A percentile compares a stretch with the other conserved stretches of the same genome.
Evolutionary conservation across 768 basidiomycete genomes (phyloP).

Genomic region (Floccularia luteovirens): DNA sequence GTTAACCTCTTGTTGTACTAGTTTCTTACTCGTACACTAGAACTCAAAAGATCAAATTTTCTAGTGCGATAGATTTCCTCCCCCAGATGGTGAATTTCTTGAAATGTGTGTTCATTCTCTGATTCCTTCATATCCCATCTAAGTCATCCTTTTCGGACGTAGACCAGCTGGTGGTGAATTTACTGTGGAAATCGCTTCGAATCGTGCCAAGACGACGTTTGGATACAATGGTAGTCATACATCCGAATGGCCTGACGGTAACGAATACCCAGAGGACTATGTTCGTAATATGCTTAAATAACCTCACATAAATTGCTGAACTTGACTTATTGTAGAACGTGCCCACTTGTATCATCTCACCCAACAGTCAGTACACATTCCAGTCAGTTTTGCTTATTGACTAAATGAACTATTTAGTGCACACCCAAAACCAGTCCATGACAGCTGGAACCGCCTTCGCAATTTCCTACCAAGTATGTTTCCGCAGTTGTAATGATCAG

Average conservation of each 20-base stretch:
- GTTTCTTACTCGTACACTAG: neutral
- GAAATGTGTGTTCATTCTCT: slow-evolving; percentile 24
- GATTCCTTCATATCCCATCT: neutral
- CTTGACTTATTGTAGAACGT: slow-evolving; percentile 30
- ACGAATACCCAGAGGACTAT: slow-evolving; percentile 33
- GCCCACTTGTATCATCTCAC: slow-evolving; percentile 33
- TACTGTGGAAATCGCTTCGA: slow-evolving; percentile 39
- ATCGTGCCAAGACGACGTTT: slow-evolving; percentile 38
- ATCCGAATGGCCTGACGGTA: slow-evolving; percentile 40
- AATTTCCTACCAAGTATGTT: slow-evolving; percentile 43
- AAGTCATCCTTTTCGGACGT: neutral
- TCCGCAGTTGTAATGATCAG: slow-evolving; percentile 13
- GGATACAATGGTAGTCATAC: slow-evolving; percentile 30
- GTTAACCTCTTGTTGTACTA: slow-evolving; percentile 13
- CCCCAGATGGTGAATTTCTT: slow-evolving; percentile 30
- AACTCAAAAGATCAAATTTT: slow-evolving; percentile 1
- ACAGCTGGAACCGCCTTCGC: slow-evolving; percentile 51
- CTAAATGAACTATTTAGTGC: slow-evolving; percentile 25
- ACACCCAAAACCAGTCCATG: slow-evolving; percentile 41
- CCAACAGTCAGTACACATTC: slow-evolving; percentile 32
- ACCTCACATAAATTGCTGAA: too few species aligned
- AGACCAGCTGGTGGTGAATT: slow-evolving; percentile 44
- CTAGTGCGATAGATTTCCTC: slow-evolving; percentile 36
- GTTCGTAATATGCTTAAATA: slow-evolving; percentile 28
- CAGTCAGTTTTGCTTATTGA: neutral